Evolutionary conservation across 78 protist genomes (phyloP), one percentile per base, ranked within the genome.

Genomic region (slime mould (Dictyostelium discoideum)): DNA sequence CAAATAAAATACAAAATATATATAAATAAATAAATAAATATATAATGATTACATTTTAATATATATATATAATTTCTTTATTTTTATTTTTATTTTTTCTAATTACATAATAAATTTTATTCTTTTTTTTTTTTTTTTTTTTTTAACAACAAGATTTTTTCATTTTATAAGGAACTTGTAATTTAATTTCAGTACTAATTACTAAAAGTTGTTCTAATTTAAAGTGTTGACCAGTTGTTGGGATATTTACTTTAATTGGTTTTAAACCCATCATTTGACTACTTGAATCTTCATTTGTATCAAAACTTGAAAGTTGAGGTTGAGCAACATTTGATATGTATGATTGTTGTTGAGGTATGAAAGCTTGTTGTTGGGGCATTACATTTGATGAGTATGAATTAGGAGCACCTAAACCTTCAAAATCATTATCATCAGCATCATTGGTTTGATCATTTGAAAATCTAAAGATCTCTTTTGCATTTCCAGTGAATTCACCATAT

Each of bases 181-280:
- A 26, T 18, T 42, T 22, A 44, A 90, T 82, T 4, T 26, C 32
- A 26, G 63, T 24, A 32, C 39, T 32, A 18, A 90, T 67, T 4
- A 80, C 84, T 29, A 90, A 82, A 3, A 90, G 63, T 90, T 90
- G 95, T 54, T 81, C 74, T 1, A 80, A 82, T 5, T 3, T 14
- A 37, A 82, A n/a, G 1, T 8, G 18, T 5, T 20, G 40, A 39
- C 95, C 95, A 39, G 79, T 5, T 14, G 26, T 67, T 67, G 95
- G 95, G 3, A 90, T 69, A 39, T 82, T 90, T 7, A 90, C 83
- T n/a, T 24, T 81, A 10, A 90, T 65, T 72, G 95, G 95, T 72
- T 90, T 90, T 3, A 90, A 54, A 24, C 95, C 95, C 69, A 60
- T 60, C 69, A 60, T 60, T 60, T 60, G 69, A 50, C 77, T 60